Percentiles rank a stretch among this genome's conserved stretches.
phyloP scores from a whole-genome alignment of 495 filamentous ascomycete species.

The Hypomontagnella submonticulosa region DNA sequence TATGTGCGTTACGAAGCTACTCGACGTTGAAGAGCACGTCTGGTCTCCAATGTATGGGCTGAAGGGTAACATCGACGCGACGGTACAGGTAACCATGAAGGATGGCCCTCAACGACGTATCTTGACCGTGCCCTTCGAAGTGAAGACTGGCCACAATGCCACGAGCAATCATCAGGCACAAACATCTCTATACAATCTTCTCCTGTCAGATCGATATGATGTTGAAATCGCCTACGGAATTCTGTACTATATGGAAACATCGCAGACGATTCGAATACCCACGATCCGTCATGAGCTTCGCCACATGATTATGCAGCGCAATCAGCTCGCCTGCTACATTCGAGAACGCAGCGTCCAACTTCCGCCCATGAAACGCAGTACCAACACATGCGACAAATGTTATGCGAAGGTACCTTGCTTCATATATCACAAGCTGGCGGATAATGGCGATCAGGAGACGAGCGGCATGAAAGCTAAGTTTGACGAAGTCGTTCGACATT shows the following conservation, averaged over 20 bases:
- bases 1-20: conserved; percentile 89
- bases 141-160: conserved; percentile 90
- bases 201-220: conserved; percentile 95
- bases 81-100: conserved; percentile 85
- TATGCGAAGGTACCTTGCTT: conserved; percentile 91
- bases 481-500: conserved; percentile 75
- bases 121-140: conserved; percentile 88
- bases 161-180: conserved; percentile 87
- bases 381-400: conserved; percentile 80
- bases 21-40: conserved; percentile 96
- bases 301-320: conserved; percentile 97
- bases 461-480: conserved; percentile 81
- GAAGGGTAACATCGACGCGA: conserved; percentile 99
- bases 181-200: conserved; percentile 91
- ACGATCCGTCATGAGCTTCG: conserved; percentile 85
- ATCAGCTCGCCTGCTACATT: conserved; percentile 84
- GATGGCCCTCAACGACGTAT: conserved; percentile 70
- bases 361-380: conserved; percentile 84
- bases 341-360: conserved; percentile 79
- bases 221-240: conserved; percentile 88
- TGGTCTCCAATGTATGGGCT: conserved; percentile 98
- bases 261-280: conserved; percentile 84
- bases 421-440: conserved; percentile 91
- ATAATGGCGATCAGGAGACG: conserved; percentile 82
- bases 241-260: conserved; percentile 92